Conservation (phyloP, 495 filamentous ascomycete genomes). For the Podospora appendiculata region DNA sequence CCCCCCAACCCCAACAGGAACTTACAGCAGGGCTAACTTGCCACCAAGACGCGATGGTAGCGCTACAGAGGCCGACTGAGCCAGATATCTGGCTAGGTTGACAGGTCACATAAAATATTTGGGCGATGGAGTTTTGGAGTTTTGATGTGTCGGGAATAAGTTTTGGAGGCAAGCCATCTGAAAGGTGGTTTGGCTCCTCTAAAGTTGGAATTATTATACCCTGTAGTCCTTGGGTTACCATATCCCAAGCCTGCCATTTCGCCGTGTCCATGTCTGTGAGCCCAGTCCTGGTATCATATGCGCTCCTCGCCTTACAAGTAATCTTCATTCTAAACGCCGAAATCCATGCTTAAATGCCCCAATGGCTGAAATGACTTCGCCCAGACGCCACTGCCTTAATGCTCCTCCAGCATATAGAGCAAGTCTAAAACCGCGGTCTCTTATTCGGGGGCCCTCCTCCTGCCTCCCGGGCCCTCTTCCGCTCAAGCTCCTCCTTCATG, state of each 20-base stretch:
- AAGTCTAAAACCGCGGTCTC: constrained; percentile 25
- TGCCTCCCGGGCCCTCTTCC: constrained; percentile 50
- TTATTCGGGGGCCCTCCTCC: constrained; percentile 30
- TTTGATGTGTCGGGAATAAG: neutral
- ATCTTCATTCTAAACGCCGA: constrained; percentile 2
- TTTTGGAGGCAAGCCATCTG: neutral
- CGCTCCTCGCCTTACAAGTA: neutral
- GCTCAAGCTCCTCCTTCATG: constrained; percentile 79
- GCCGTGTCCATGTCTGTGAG: neutral
- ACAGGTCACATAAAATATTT: no score
- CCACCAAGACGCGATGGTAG: constrained; percentile 41
- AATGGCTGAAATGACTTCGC: no score
- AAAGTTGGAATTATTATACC: neutral
- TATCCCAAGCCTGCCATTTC: neutral
- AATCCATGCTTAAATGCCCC: neutral
- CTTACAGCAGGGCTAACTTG: neutral
- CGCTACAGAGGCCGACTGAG: constrained; percentile 33
- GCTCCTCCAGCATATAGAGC: neutral
- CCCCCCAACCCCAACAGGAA: no score
- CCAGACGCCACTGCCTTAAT: no score
- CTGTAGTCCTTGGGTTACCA: neutral
- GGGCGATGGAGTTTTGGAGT: no score
- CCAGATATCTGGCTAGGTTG: no score
- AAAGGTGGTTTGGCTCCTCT: neutral
- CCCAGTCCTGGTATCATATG: neutral